These are phyloP conservation scores for Ephemerocybe angulata DNA, from an alignment of 768 basidiomycete species.

Conservation along the genomic window DNA sequence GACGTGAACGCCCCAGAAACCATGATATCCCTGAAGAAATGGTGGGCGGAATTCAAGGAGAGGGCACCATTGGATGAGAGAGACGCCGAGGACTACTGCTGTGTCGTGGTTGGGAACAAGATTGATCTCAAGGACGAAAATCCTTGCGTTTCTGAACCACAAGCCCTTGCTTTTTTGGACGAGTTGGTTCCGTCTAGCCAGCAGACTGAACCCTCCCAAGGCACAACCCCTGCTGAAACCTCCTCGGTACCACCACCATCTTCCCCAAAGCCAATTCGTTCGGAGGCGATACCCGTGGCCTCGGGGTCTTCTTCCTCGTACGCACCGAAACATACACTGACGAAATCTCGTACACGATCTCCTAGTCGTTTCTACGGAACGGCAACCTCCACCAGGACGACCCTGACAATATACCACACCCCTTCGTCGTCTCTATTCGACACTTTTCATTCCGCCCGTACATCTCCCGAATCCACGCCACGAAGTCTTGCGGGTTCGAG, in stretches of 20 bases:
- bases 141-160: conserved; percentile 30
- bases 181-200: conserved; percentile 40
- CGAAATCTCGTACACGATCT: conserved; percentile 33
- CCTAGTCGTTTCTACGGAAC: conserved; percentile 36
- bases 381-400: conserved; percentile 54
- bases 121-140: conserved; percentile 46
- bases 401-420: conserved; percentile 67
- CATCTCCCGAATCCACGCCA: conserved; percentile 41
- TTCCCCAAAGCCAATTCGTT: not conserved
- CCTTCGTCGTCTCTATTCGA: conserved; percentile 77
- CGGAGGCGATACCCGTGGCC: not conserved
- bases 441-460: conserved; percentile 54
- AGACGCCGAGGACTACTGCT: conserved; percentile 61
- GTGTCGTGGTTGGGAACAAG: conserved; percentile 79
- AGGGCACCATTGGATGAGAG: conserved; percentile 65
- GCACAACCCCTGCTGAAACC: conserved; percentile 9
- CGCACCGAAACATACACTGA: not conserved
- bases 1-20: conserved; percentile 69
- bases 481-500: conserved; percentile 16
- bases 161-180: conserved; percentile 53
- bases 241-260: conserved; percentile 12
- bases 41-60: conserved; percentile 77
- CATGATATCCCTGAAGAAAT: conserved; percentile 55
- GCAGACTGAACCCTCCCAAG: conserved; percentile 6
- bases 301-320: conserved; percentile 13